Percentiles rank a stretch among this genome's conserved stretches.
These are phyloP conservation scores for Epithemia pelagica DNA, from an alignment of 108 stramenopile species.

Conservation along the genomic window DNA sequence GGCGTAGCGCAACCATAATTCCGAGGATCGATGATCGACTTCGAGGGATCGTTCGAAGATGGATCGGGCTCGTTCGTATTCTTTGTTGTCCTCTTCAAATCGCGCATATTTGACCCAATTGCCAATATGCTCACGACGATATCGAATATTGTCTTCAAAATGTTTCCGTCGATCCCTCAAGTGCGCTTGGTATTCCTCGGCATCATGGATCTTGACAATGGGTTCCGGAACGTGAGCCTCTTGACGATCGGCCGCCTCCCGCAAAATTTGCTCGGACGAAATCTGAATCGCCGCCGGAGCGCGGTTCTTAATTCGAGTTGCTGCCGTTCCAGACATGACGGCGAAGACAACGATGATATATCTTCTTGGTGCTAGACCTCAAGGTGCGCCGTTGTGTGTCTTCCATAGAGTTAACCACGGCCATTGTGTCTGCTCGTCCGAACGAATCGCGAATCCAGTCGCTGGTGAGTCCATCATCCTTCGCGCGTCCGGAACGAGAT, in stretches of 20 bases:
- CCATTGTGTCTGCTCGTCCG: no score
- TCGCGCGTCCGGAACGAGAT: no score
- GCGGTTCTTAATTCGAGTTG: slow-evolving; percentile 88
- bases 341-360: no score
- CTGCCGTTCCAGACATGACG: slow-evolving; percentile 56
- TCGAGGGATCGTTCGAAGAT: slow-evolving; percentile 98
- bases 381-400: no score
- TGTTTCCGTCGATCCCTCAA: slow-evolving; percentile 90
- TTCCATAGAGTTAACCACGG: no score
- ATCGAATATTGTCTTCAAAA: slow-evolving; percentile 94
- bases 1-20: slow-evolving; percentile 95
- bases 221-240: slow-evolving; percentile 68
- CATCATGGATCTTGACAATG: slow-evolving; percentile 90
- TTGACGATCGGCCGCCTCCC: slow-evolving; percentile 94
- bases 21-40: slow-evolving; percentile 83
- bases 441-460: no score
- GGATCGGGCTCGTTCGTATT: slow-evolving; percentile 92
- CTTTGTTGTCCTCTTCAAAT: slow-evolving; percentile 97
- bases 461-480: no score
- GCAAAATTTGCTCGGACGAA: slow-evolving; percentile 96
- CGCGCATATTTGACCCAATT: slow-evolving; percentile 97
- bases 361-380: no score
- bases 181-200: slow-evolving; percentile 94
- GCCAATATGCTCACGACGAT: slow-evolving; percentile 90
- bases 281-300: slow-evolving; percentile 99